Percentiles rank a stretch among this genome's conserved stretches.
Evolutionary conservation across 805 yeast genomes (phyloP).

Genomic region (Lipomyces orientalis): DNA sequence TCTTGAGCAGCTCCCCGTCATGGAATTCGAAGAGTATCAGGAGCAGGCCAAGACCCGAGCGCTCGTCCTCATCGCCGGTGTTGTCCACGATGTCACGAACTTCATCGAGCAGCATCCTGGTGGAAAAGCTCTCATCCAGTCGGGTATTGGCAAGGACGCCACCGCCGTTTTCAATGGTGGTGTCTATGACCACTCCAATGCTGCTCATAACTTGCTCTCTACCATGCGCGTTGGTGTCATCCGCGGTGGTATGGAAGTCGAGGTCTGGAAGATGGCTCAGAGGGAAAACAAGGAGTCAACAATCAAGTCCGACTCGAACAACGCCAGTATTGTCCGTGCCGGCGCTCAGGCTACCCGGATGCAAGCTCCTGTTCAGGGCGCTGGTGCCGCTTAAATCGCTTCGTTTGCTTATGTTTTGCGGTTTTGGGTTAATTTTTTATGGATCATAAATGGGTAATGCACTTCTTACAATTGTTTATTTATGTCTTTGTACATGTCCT

Average conservation of each 20-base stretch:
- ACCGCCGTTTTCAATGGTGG: constrained; percentile 95
- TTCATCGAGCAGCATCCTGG: constrained; percentile 95
- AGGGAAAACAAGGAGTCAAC: constrained; percentile 68
- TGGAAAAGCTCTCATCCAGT: constrained; percentile 75
- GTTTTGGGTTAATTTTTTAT: constrained; percentile 2
- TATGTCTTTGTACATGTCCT: neutral
- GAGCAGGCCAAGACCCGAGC: constrained; percentile 59
- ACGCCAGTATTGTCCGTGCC: constrained; percentile 62
- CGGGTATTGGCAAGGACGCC: constrained; percentile 91
- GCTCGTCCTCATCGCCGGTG: constrained; percentile 83
- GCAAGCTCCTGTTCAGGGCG: constrained; percentile 55
- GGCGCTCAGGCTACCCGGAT: constrained; percentile 63
- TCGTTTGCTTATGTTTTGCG: neutral
- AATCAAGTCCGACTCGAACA: constrained; percentile 58
- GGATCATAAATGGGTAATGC: neutral
- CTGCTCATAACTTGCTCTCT: constrained; percentile 87
- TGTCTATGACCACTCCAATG: constrained; percentile 89
- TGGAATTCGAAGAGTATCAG: constrained; percentile 60
- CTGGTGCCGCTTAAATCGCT: constrained; percentile 59
- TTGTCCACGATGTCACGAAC: constrained; percentile 91
- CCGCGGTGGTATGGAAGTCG: constrained; percentile 78
- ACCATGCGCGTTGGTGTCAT: constrained; percentile 92
- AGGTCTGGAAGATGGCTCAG: constrained; percentile 70
- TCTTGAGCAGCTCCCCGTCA: constrained; percentile 79
- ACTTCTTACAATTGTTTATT: neutral